phyloP scores from a whole-genome alignment of 2,329 filamentous ascomycete genomes.

The Aspergillus tubingensis region DNA sequence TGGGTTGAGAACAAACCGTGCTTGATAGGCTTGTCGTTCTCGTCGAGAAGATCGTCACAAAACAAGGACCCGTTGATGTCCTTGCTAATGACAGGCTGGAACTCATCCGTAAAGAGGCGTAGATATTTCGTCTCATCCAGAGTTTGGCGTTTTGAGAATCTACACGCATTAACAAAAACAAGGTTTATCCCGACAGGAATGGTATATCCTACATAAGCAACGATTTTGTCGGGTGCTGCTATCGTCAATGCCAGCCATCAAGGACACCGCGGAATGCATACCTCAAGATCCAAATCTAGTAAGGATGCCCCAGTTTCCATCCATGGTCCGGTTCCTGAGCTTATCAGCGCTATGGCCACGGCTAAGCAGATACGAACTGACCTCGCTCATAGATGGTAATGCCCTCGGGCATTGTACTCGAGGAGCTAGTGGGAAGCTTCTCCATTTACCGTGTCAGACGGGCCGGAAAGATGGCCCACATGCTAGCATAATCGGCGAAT shows the following conservation, averaged over 20 bases:
- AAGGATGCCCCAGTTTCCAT: background rate
- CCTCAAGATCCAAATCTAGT: background rate
- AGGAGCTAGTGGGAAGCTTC: background rate
- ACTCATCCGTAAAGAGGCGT: constrained; percentile 2
- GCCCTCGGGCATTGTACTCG: background rate
- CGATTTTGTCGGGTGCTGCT: background rate
- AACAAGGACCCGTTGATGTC: constrained; percentile 26
- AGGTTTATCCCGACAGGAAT: background rate
- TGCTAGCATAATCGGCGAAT: background rate
- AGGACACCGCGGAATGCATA: background rate
- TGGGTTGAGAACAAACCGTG: background rate
- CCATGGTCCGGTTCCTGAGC: background rate
- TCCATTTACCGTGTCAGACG: background rate
- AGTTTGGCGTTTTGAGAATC: background rate
- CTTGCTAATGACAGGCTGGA: constrained; percentile 12
- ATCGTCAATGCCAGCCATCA: background rate
- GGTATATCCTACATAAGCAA: background rate
- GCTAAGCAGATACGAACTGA: background rate
- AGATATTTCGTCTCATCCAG: background rate
- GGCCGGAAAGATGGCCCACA: background rate
- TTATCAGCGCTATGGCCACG: background rate
- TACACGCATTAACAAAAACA: background rate
- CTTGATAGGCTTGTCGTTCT: background rate
- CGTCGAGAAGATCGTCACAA: constrained; percentile 16
- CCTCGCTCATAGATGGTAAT: background rate